phyloP scores from a whole-genome alignment of 2,329 filamentous ascomycete genomes.

The Penicillium sp. region DNA sequence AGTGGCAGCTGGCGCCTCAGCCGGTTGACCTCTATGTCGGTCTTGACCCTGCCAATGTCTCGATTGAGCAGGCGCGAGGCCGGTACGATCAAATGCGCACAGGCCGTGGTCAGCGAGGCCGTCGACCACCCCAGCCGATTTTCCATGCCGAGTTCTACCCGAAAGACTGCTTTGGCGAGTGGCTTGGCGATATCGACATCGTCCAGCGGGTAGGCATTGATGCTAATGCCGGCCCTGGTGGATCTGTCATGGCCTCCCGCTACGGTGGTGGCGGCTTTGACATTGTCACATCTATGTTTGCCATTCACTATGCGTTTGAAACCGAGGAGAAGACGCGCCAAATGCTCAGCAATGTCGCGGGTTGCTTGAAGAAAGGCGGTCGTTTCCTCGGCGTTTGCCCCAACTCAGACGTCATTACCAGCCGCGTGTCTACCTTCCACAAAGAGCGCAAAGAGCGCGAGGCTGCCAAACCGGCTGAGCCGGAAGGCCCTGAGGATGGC shows the following conservation, averaged over 20 bases:
- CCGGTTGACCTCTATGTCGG: conserved; percentile 90
- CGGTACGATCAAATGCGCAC: conserved; percentile 73
- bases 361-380: conserved; percentile 86
- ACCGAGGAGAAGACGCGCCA: conserved; percentile 81
- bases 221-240: conserved; percentile 60
- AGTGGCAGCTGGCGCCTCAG: conserved; percentile 95
- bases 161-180: conserved; percentile 89
- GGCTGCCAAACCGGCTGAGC: conserved; percentile 41
- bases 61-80: conserved; percentile 84
- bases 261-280: conserved; percentile 81
- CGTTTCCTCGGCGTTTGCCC: conserved; percentile 93
- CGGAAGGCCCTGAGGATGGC: conserved; percentile 42
- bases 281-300: conserved; percentile 98
- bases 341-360: conserved; percentile 92
- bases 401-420: conserved; percentile 88
- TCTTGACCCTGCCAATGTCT: conserved; percentile 87
- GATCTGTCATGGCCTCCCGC: conserved; percentile 57
- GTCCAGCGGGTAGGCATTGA: conserved; percentile 87
- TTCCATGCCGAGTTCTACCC: conserved; percentile 86
- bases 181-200: conserved; percentile 76
- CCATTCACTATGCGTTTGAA: conserved; percentile 98
- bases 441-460: conserved; percentile 50
- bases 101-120: conserved; percentile 52
- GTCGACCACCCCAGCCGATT: conserved; percentile 54
- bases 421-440: conserved; percentile 75